These are phyloP conservation scores for Candida caryicola DNA, from an alignment of 805 yeast genomes.

Conservation along the genomic window DNA sequence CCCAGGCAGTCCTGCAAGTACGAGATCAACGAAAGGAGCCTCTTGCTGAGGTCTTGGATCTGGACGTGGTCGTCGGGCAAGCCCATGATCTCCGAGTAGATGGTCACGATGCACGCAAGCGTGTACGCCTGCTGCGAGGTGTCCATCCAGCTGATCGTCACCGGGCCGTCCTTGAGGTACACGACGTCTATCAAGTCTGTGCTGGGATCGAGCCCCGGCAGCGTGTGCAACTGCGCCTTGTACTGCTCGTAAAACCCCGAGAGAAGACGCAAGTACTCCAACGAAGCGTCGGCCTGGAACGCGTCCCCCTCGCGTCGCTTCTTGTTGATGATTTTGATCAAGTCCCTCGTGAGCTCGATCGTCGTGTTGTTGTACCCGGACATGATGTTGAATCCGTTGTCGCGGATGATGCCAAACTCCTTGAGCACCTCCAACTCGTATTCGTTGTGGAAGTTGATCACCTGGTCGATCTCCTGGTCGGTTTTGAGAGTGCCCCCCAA, in stretches of 20 bases:
- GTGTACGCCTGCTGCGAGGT: slow-evolving; percentile 47
- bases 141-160: slow-evolving; percentile 52
- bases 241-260: slow-evolving; percentile 31
- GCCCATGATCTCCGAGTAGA: slow-evolving; percentile 32
- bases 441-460: slow-evolving; percentile 24
- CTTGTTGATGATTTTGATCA: slow-evolving; percentile 36
- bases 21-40: slow-evolving; percentile 21
- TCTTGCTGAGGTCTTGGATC: slow-evolving; percentile 30
- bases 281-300: slow-evolving; percentile 17
- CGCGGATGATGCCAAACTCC: slow-evolving; percentile 40
- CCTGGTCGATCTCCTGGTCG: slow-evolving; percentile 43
- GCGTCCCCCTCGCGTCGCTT: slow-evolving; percentile 15
- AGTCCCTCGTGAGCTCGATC: slow-evolving; percentile 33
- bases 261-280: slow-evolving; percentile 24
- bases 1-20: slow-evolving; percentile 19
- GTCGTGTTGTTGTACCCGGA: slow-evolving; percentile 48
- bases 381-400: slow-evolving; percentile 48
- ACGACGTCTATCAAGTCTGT: slow-evolving; percentile 10
- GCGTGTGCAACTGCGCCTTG: slow-evolving; percentile 19
- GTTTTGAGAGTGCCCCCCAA: slow-evolving; percentile 54
- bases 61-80: slow-evolving; percentile 31
- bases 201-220: background rate
- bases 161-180: slow-evolving; percentile 7
- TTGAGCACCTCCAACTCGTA: slow-evolving; percentile 35
- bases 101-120: slow-evolving; percentile 33